Percentiles rank a stretch among this genome's conserved stretches.
These are phyloP conservation scores for Mycena filopes DNA, from an alignment of 768 basidiomycete species.

Conservation along the genomic window DNA sequence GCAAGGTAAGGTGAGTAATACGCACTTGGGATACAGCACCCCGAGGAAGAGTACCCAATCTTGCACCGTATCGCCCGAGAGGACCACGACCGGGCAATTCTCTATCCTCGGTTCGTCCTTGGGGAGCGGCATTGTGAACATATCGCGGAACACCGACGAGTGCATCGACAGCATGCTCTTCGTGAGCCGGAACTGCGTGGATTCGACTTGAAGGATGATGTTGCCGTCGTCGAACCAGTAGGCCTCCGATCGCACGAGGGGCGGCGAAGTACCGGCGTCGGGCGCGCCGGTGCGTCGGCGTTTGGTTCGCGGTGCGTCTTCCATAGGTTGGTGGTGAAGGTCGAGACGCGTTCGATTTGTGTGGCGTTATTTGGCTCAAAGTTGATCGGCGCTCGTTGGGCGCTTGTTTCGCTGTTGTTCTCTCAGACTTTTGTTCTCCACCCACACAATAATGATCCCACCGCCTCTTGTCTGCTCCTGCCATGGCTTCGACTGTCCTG, in stretches of 20 bases:
- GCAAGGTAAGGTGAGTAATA: background rate
- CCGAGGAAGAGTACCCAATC: too few relatives aligned
- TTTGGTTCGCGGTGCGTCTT: background rate
- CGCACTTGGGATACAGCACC: conserved; percentile 35
- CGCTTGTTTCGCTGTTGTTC: too few relatives aligned
- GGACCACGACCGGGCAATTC: conserved; percentile 31
- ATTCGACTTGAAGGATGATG: conserved; percentile 20
- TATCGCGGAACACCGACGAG: conserved; percentile 33
- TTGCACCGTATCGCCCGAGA: conserved; percentile 8
- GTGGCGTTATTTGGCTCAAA: too few relatives aligned
- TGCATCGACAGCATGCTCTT: conserved; percentile 22
- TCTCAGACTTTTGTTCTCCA: too few relatives aligned
- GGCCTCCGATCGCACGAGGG: background rate
- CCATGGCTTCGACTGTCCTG: too few relatives aligned
- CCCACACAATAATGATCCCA: too few relatives aligned
- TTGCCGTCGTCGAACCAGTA: conserved; percentile 23
- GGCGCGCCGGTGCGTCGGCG: background rate
- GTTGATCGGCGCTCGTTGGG: too few relatives aligned
- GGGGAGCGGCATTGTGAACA: conserved; percentile 30
- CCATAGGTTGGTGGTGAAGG: background rate
- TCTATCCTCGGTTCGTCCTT: conserved; percentile 20
- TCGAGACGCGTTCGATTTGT: too few relatives aligned
- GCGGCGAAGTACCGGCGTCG: background rate
- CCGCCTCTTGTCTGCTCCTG: too few relatives aligned
- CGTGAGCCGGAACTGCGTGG: conserved; percentile 6